phyloP scores from a whole-genome alignment of 2,329 filamentous ascomycete species.

The Epichloe glyceriae region DNA sequence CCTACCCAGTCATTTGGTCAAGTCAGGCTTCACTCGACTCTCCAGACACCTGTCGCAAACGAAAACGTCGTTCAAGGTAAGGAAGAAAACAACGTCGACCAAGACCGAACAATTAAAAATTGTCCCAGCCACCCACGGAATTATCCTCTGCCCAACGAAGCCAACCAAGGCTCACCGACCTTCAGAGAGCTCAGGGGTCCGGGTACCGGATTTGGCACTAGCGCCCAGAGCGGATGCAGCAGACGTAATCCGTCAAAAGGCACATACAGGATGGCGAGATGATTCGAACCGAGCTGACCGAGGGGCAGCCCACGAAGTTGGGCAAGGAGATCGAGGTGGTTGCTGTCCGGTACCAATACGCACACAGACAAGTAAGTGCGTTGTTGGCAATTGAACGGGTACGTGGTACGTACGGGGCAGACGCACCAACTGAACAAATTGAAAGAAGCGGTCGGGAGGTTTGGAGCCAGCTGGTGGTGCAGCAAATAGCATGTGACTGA shows the following conservation, averaged over 20 bases:
- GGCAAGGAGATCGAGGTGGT: not conserved
- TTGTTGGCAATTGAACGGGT: no score
- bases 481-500: slow-evolving; percentile 3
- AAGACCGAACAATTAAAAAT: not conserved
- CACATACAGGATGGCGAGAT: not conserved
- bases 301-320: not conserved
- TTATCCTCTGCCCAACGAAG: not conserved
- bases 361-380: no score
- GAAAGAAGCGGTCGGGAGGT: not conserved
- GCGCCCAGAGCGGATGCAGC: slow-evolving; percentile 1
- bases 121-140: slow-evolving; percentile 2
- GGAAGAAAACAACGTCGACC: not conserved
- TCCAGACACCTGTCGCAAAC: not conserved
- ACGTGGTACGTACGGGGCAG: no score
- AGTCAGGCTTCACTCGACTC: not conserved
- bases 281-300: slow-evolving; percentile 1
- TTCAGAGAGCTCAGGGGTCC: slow-evolving; percentile 1
- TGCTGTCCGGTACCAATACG: not conserved
- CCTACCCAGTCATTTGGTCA: slow-evolving; percentile 3
- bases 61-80: not conserved
- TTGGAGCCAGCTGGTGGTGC: not conserved
- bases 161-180: slow-evolving; percentile 5
- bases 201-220: slow-evolving; percentile 4
- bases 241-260: no score
- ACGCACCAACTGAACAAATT: not conserved